A percentile compares a stretch with the other conserved stretches of the same genome.
Conservation (phyloP, 495 filamentous ascomycete genomes). For the Xylaria venustula region DNA sequence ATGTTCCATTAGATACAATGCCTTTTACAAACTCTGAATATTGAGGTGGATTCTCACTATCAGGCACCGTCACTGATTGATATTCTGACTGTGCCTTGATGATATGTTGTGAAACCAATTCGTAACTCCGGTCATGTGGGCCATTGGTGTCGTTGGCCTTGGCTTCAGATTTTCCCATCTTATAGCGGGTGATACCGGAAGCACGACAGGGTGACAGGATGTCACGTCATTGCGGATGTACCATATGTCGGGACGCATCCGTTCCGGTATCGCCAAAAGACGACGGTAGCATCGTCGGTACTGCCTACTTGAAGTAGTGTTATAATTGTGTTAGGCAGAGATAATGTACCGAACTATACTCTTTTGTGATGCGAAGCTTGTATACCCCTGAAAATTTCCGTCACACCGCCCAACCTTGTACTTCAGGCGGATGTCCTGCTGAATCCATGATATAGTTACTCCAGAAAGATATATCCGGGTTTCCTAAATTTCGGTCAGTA, state of each 20-base stretch:
- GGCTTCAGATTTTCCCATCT: neutral
- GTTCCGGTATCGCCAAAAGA: conserved; percentile 1
- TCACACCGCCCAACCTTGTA: conserved; percentile 1
- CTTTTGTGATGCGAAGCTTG: conserved; percentile 1
- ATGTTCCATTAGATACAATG: neutral
- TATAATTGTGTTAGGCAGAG: neutral
- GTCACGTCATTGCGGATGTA: neutral
- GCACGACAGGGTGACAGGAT: neutral
- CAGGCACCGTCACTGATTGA: neutral
- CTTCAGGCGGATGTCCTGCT: neutral
- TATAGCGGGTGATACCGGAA: conserved; percentile 4
- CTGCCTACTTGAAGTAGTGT: neutral
- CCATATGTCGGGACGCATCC: neutral
- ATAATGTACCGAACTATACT: neutral
- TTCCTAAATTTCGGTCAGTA: conserved; percentile 2
- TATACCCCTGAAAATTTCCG: neutral
- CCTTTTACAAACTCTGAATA: neutral
- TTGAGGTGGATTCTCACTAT: neutral
- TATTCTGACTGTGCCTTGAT: neutral
- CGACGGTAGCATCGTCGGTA: neutral
- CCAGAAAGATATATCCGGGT: neutral
- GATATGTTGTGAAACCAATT: neutral
- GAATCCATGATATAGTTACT: neutral
- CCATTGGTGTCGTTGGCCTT: conserved; percentile 1
- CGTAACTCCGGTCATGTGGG: neutral